A percentile compares a stretch with the other conserved stretches of the same genome.
Conservation (phyloP, 345 rosid genomes). For the Brassica cretica region DNA sequence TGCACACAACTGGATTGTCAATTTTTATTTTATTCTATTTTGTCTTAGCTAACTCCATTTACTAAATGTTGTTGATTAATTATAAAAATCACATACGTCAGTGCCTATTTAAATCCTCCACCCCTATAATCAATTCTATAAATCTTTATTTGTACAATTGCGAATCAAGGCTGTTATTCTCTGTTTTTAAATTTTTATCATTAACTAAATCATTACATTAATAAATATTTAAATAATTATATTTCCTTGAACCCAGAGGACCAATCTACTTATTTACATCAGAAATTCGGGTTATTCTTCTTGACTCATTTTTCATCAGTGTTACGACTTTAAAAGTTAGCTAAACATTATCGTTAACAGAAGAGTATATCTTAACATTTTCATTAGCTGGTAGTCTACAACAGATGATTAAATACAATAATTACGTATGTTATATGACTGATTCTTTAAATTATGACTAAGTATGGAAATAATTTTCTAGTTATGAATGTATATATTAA, state of each 20-base stretch:
- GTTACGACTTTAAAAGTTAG: too few species aligned
- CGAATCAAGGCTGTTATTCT: constrained; percentile 13
- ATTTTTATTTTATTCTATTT: not conserved
- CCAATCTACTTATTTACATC: not conserved
- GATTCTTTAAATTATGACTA: too few species aligned
- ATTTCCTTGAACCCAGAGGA: not conserved
- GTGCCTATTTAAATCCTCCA: constrained; percentile 16
- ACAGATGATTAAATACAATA: too few species aligned
- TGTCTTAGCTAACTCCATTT: not conserved
- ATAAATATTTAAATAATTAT: too few species aligned
- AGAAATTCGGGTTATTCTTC: not conserved
- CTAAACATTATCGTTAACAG: too few species aligned
- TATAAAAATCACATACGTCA: constrained; percentile 16
- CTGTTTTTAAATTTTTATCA: not conserved
- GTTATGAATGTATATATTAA: too few species aligned
- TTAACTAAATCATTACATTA: not conserved
- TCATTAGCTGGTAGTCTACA: too few species aligned
- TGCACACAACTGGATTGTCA: constrained; percentile 1
- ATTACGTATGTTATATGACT: too few species aligned
- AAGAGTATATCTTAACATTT: too few species aligned
- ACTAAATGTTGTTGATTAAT: not conserved
- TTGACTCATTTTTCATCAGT: too few species aligned
- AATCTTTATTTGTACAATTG: not conserved
- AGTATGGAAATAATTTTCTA: too few species aligned
- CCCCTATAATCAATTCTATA: not conserved